These are phyloP conservation scores for Blepharisma japonicum DNA, from an alignment of 73 alveolate genomes.

Conservation along the genomic window DNA sequence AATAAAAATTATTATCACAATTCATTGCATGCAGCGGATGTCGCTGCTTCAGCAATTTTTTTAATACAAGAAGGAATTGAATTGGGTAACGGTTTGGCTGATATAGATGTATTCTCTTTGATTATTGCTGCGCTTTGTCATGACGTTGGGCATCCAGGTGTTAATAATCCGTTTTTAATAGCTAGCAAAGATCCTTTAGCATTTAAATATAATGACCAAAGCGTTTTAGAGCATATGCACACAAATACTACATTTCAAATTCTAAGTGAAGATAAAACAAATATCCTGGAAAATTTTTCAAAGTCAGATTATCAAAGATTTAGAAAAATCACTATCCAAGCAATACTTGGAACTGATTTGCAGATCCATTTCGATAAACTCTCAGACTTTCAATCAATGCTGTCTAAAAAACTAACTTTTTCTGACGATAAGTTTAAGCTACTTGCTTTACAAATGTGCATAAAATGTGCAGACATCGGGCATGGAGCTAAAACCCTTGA, in stretches of 20 bases:
- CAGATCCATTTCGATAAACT: conserved; percentile 46
- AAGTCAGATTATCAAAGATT: conserved; percentile 51
- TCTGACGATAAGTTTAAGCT: neutral
- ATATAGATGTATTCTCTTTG: conserved; percentile 31
- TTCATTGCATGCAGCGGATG: conserved; percentile 76
- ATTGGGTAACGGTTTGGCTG: conserved; percentile 13
- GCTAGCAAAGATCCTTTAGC: conserved; percentile 49
- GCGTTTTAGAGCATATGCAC: conserved; percentile 74
- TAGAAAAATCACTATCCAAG: conserved; percentile 50
- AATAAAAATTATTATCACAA: conserved; percentile 69
- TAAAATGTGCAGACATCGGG: conserved; percentile 43
- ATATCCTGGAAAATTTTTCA: conserved; percentile 31
- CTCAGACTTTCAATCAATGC: conserved; percentile 13
- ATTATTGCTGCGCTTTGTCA: conserved; percentile 48
- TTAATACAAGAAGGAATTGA: conserved; percentile 51
- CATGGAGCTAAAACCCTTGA: conserved; percentile 43
- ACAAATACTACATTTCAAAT: conserved; percentile 55
- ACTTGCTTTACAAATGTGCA: conserved; percentile 20
- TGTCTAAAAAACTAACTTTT: neutral
- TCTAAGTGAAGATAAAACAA: conserved; percentile 25
- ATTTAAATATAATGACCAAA: conserved; percentile 57
- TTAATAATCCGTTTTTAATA: conserved; percentile 50
- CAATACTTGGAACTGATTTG: conserved; percentile 57
- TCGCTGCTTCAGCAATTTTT: conserved; percentile 49
- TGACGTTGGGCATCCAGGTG: conserved; percentile 75